A percentile compares a stretch with the other conserved stretches of the same genome.
These are phyloP conservation scores for Gaertneriomyces sp. DNA, from an alignment of 192 early-diverging fungal species.

Conservation along the genomic window DNA sequence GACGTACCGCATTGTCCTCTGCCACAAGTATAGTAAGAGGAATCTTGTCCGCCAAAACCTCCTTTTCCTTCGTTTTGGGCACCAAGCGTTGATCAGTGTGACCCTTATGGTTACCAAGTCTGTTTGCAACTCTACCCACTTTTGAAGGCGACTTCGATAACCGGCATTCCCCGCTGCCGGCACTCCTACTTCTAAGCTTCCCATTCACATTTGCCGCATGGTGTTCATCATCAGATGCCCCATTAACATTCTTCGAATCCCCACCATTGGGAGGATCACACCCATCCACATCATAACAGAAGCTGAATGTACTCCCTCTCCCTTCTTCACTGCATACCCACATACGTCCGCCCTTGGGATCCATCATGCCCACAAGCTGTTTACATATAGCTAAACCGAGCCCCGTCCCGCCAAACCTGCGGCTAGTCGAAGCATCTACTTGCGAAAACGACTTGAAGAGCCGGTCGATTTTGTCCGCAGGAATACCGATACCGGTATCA, in stretches of 20 bases:
- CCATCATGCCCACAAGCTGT: constrained; percentile 60
- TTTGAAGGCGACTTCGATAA: not conserved
- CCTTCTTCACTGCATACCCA: constrained; percentile 48
- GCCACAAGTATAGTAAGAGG: constrained; percentile 25
- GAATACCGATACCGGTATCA: constrained; percentile 66
- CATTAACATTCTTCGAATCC: not conserved
- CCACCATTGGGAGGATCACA: not conserved
- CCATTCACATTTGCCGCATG: not conserved
- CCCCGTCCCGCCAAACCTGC: constrained; percentile 42
- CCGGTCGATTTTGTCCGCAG: constrained; percentile 47
- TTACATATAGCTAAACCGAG: constrained; percentile 68
- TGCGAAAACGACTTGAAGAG: constrained; percentile 66
- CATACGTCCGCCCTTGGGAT: constrained; percentile 57
- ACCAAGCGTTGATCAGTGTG: too few relatives aligned
- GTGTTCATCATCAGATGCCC: not conserved
- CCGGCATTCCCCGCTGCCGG: not conserved
- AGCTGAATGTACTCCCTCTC: not conserved
- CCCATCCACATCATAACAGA: not conserved
- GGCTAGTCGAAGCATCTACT: constrained; percentile 51
- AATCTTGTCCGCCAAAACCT: constrained; percentile 11
- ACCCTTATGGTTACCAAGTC: not conserved
- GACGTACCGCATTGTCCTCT: constrained; percentile 25
- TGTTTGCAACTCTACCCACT: not conserved
- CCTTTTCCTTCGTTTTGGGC: too few relatives aligned
- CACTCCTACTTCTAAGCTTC: not conserved